phyloP scores from a whole-genome alignment of 441 rosid genomes.

The Mallotus repandus region DNA sequence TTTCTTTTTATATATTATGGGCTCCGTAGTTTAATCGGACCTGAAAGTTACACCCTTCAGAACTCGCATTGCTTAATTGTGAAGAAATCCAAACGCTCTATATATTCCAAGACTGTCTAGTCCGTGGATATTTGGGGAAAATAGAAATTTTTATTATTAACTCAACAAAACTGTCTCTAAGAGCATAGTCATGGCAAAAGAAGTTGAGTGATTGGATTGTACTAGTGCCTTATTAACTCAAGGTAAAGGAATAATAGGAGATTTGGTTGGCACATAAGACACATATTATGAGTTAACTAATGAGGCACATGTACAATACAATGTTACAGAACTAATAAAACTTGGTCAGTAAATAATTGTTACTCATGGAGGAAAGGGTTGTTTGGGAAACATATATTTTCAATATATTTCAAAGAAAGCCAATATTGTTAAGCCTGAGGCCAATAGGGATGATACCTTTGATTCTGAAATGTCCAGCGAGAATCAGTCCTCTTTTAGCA shows the following conservation, averaged over 20 bases:
- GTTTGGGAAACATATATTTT: conserved; percentile 61
- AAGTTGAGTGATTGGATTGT: conserved; percentile 20
- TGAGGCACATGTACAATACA: conserved; percentile 43
- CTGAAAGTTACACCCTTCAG: too few relatives aligned
- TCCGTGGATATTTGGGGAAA: too few relatives aligned
- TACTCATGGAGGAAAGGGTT: conserved; percentile 84
- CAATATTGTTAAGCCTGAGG: conserved; percentile 30
- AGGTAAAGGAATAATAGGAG: conserved; percentile 12
- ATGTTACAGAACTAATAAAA: conserved; percentile 67
- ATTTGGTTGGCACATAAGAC: conserved; percentile 20
- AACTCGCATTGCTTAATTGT: too few relatives aligned
- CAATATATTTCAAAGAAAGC: conserved; percentile 40
- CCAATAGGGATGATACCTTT: conserved; percentile 14
- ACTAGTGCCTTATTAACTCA: conserved; percentile 15
- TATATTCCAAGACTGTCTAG: too few relatives aligned
- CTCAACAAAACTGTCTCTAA: conserved; percentile 22
- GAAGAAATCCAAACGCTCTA: too few relatives aligned
- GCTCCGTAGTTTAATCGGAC: too few relatives aligned
- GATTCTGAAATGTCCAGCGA: conserved; percentile 28
- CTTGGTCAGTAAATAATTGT: conserved; percentile 60
- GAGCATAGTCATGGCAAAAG: conserved; percentile 22
- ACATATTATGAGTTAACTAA: conserved; percentile 26
- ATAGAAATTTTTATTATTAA: too few relatives aligned
- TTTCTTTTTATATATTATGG: too few relatives aligned
- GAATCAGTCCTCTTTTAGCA: conserved; percentile 35